Conservation (phyloP, 2,329 filamentous ascomycete genomes). For the Westerdykella aurantiaca region DNA sequence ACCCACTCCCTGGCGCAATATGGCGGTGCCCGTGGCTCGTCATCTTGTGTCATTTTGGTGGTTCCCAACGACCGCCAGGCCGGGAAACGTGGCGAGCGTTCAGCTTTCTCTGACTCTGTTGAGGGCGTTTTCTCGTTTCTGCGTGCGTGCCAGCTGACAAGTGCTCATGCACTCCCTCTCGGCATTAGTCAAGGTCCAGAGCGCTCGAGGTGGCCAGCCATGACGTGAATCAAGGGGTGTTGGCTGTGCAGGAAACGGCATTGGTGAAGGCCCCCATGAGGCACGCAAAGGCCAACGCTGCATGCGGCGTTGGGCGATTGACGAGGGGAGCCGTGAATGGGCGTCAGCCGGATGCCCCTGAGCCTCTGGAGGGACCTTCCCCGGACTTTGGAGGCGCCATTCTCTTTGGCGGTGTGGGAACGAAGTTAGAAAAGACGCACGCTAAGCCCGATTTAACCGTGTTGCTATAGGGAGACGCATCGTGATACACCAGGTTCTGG, state of each 20-base stretch:
- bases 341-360: slow-evolving; percentile 20
- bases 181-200: slow-evolving; percentile 14
- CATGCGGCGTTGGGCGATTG: slow-evolving; percentile 6
- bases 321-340: slow-evolving; percentile 1
- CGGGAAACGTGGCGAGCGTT: slow-evolving; percentile 19
- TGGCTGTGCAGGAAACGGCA: slow-evolving; percentile 1
- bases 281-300: slow-evolving; percentile 10
- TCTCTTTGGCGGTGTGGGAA: slow-evolving; percentile 29
- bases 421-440: slow-evolving; percentile 26
- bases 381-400: slow-evolving; percentile 19
- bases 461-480: slow-evolving; percentile 19
- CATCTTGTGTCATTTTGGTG: slow-evolving; percentile 27
- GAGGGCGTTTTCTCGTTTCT: too few relatives aligned
- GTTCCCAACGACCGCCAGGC: slow-evolving; percentile 7
- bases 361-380: slow-evolving; percentile 18
- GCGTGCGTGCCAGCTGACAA: neutral
- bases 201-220: slow-evolving; percentile 6
- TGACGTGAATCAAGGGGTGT: slow-evolving; percentile 5
- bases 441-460: slow-evolving; percentile 20
- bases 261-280: slow-evolving; percentile 4
- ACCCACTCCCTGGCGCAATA: slow-evolving; percentile 4
- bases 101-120: slow-evolving; percentile 2
- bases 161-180: slow-evolving; percentile 6
- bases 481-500: slow-evolving; percentile 18
- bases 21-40: slow-evolving; percentile 16